Evolutionary conservation across 345 rosid species (phyloP), one percentile per base, ranked within the genome.

Genomic region (Conringia planisiliqua): DNA sequence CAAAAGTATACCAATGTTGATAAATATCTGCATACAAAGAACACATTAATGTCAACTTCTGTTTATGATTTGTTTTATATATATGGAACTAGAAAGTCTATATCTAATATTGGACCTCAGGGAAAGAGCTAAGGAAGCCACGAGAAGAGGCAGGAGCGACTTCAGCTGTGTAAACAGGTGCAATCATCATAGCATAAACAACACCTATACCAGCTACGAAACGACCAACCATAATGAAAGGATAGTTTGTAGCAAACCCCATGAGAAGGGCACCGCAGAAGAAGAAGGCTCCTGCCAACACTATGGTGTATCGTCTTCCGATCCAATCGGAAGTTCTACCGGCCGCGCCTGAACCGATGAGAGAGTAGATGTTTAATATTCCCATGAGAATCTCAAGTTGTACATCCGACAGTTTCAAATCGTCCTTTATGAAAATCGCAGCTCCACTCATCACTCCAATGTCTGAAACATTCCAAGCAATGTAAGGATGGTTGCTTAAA

Each of bases 181-280:
- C 86, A 6, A 87, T 88, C 94, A 86, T 89, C 35, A 86, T 77
- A 20, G 92, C 78, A 73, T 82, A 87, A 24, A 94, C 94, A 3
- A 90, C 92, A 7, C 92, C 94, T 5, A 88, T 70, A 13, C 96
- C 91, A n/a, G 93, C 93, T 4, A 90, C 65, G 3, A 84, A 68
- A 32, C 92, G 82, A 7, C 97, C 97, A 0, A 81, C 81, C 78
- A 90, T 74, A 69, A 88, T 88, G 80, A 72, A 77, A 18, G 56
- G 0, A 79, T 79, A 88, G 3, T 85, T 82, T 40, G 92, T 86
- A 9, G 92, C 93, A 4, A 86, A 70, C 1, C 90, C 96, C 97
- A 86, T 90, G 2, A 85, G 78, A 17, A 90, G 33, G 0, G 96
- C 91, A 0, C 93, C 93, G 0, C 79, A 22, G 0, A 88, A 70